Conservation (phyloP, 345 rosid species). For the Sonneratia caseolaris region DNA sequence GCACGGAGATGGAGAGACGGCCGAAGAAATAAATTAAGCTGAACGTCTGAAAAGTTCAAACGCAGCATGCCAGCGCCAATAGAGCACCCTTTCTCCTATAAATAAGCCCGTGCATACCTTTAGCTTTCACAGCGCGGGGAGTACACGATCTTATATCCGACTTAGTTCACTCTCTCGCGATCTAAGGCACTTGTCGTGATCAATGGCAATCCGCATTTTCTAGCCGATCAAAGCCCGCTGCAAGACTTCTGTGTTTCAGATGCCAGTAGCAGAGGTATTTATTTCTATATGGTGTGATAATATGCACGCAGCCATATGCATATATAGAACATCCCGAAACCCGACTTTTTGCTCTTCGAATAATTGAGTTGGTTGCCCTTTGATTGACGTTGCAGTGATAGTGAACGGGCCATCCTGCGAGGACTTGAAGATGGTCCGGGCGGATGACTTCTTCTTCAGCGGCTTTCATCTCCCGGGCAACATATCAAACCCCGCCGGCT, state of each 20-base stretch:
- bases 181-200: background rate
- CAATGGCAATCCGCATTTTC: background rate
- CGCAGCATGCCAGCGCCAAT: background rate
- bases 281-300: background rate
- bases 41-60: background rate
- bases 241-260: slow-evolving; percentile 1
- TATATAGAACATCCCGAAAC: too few relatives aligned
- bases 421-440: background rate
- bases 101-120: background rate
- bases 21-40: background rate
- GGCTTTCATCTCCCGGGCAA: background rate
- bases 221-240: background rate
- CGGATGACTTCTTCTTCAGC: background rate
- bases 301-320: background rate
- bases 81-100: background rate
- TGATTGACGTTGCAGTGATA: background rate
- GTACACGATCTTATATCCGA: too few relatives aligned
- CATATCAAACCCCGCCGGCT: background rate
- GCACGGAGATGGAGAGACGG: background rate
- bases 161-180: too few relatives aligned
- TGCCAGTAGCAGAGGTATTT: background rate
- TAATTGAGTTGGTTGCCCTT: background rate
- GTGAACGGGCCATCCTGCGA: background rate
- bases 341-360: too few relatives aligned
- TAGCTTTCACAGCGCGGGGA: background rate